These are phyloP conservation scores for Sarcodon sp. DNA, from an alignment of 768 basidiomycete genomes.

Conservation along the genomic window DNA sequence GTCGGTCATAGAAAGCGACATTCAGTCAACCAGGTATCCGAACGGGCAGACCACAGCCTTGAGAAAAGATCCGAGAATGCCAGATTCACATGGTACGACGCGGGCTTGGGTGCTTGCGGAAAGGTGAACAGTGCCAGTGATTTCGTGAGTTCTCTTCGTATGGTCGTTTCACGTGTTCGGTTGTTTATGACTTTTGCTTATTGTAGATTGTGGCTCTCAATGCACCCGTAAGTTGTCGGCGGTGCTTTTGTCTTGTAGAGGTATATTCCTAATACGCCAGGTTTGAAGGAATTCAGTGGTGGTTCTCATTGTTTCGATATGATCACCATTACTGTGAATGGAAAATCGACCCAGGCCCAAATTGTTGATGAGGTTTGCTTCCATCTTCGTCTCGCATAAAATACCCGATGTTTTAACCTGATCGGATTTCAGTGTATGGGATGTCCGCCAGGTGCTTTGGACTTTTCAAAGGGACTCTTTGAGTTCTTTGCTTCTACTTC, in stretches of 20 bases:
- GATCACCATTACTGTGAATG: conserved; percentile 49
- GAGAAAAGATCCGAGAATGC: conserved; percentile 8
- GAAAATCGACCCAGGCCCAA: conserved; percentile 41
- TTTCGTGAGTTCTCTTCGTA: conserved; percentile 6
- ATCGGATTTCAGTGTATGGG: conserved; percentile 38
- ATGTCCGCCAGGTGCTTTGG: conserved; percentile 48
- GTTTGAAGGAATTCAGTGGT: conserved; percentile 39
- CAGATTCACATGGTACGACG: conserved; percentile 11
- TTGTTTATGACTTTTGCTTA: neutral
- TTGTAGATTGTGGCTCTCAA: conserved; percentile 40
- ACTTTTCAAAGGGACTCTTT: conserved; percentile 49
- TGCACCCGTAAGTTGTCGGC: conserved; percentile 11
- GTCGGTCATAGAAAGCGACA: too few relatives aligned
- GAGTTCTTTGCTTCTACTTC: conserved; percentile 28
- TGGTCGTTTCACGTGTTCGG: neutral
- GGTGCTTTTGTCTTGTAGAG: neutral
- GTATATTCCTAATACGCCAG: conserved; percentile 2
- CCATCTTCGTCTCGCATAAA: neutral
- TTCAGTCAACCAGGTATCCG: too few relatives aligned
- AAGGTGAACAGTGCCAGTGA: conserved; percentile 5
- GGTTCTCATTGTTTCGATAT: conserved; percentile 43
- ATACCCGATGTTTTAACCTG: neutral
- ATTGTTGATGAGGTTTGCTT: conserved; percentile 48
- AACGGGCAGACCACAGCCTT: neutral
- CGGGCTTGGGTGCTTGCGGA: conserved; percentile 13